Percentiles rank a stretch among this genome's conserved stretches.
These are phyloP conservation scores for Suillus variegatus DNA, from an alignment of 768 basidiomycete genomes.

Conservation along the genomic window DNA sequence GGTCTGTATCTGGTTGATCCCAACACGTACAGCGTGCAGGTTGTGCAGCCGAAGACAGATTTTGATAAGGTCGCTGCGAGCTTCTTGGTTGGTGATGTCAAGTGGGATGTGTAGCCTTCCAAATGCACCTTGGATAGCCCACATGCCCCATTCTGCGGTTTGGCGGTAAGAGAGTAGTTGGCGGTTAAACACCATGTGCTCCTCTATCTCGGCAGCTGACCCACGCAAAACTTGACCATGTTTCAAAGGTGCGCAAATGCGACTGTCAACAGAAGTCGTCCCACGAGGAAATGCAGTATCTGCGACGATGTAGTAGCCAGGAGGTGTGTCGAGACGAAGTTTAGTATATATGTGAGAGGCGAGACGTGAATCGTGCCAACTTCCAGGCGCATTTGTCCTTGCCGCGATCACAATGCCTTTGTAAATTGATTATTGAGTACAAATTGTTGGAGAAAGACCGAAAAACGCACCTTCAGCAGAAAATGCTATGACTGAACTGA, in stretches of 20 bases:
- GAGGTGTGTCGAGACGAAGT: conserved; percentile 34
- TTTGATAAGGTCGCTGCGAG: conserved; percentile 36
- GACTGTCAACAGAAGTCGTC: conserved; percentile 28
- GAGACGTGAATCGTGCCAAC: conserved; percentile 50
- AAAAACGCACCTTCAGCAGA: conserved; percentile 15
- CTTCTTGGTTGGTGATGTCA: conserved; percentile 29
- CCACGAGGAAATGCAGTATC: conserved; percentile 50
- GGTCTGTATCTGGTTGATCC: conserved; percentile 11
- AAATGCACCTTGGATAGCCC: conserved; percentile 46
- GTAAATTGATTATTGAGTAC: background rate
- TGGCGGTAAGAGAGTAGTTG: conserved; percentile 48
- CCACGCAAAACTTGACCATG: conserved; percentile 21
- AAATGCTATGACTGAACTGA: conserved; percentile 24
- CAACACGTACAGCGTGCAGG: conserved; percentile 35
- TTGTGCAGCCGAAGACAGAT: conserved; percentile 37
- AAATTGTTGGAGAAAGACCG: background rate
- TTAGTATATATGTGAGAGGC: conserved; percentile 41
- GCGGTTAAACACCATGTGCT: conserved; percentile 31
- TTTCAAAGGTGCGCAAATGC: conserved; percentile 42
- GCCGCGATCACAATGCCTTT: conserved; percentile 39
- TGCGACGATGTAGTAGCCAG: conserved; percentile 42
- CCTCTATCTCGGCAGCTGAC: conserved; percentile 18
- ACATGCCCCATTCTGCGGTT: conserved; percentile 55
- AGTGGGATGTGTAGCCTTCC: conserved; percentile 45
- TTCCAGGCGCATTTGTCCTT: conserved; percentile 43